These are phyloP conservation scores for Fusarium pilosicola DNA, from an alignment of 2,329 filamentous ascomycete species.

Conservation along the genomic window DNA sequence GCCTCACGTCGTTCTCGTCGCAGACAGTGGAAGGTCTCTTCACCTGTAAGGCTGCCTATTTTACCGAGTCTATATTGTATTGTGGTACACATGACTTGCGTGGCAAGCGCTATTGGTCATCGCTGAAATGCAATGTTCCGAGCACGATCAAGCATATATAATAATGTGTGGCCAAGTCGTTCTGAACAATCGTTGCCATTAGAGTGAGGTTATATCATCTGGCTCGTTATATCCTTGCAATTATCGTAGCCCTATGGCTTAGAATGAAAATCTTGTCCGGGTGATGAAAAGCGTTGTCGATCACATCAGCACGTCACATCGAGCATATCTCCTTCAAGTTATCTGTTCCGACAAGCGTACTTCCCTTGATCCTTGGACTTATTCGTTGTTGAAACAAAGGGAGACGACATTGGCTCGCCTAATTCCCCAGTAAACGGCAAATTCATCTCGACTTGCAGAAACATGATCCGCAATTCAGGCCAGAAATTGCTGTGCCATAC, in stretches of 20 bases:
- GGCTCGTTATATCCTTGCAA: background rate
- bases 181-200: background rate
- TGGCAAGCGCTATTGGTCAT: rapidly evolving
- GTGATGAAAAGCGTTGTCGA: background rate
- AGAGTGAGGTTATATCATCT: background rate
- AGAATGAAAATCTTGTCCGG: rapidly evolving
- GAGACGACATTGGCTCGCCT: background rate
- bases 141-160: background rate
- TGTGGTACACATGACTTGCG: too few relatives aligned
- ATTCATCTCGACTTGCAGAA: background rate
- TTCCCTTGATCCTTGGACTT: background rate
- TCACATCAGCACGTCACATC: background rate
- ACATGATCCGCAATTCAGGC: background rate
- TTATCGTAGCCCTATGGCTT: background rate
- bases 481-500: background rate
- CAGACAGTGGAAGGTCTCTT: background rate
- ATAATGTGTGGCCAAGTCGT: background rate
- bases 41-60: too few relatives aligned
- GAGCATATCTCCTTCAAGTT: rapidly evolving
- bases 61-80: too few relatives aligned
- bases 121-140: rapidly evolving
- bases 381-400: background rate
- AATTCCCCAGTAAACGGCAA: background rate
- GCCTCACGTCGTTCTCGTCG: too few relatives aligned
- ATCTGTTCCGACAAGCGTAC: background rate